phyloP scores from a whole-genome alignment of 495 filamentous ascomycete genomes.

The Oleoguttula mirabilis region DNA sequence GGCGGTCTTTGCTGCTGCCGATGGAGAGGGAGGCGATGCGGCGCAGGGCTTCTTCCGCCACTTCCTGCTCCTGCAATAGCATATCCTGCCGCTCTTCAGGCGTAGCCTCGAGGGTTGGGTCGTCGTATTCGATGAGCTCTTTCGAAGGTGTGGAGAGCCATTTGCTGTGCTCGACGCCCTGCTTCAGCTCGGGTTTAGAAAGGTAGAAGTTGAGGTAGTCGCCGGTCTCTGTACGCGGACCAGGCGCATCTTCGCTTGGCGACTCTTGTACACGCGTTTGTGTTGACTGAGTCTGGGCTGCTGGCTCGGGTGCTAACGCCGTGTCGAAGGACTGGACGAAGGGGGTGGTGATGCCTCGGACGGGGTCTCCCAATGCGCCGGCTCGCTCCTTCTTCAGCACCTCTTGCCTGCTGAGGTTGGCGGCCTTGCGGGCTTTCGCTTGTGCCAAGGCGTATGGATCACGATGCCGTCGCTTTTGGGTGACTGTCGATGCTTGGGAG shows the following conservation, averaged over 20 bases:
- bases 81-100: not conserved
- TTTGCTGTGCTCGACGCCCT: slow-evolving; percentile 51
- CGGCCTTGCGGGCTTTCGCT: slow-evolving; percentile 64
- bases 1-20: slow-evolving; percentile 60
- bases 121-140: slow-evolving; percentile 8
- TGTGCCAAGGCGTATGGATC: slow-evolving; percentile 61
- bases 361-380: slow-evolving; percentile 55
- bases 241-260: slow-evolving; percentile 8
- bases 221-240: slow-evolving; percentile 32
- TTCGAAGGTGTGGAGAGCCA: slow-evolving; percentile 44
- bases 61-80: slow-evolving; percentile 28
- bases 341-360: slow-evolving; percentile 63
- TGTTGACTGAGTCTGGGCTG: slow-evolving; percentile 11
- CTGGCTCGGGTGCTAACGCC: slow-evolving; percentile 25
- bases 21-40: slow-evolving; percentile 66
- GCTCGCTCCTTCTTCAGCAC: slow-evolving; percentile 51
- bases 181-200: slow-evolving; percentile 47
- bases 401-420: slow-evolving; percentile 60
- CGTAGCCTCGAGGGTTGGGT: not conserved
- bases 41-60: slow-evolving; percentile 52
- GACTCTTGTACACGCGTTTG: slow-evolving; percentile 17
- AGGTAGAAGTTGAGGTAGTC: slow-evolving; percentile 62
- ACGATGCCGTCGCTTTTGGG: slow-evolving; percentile 37
- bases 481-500: slow-evolving; percentile 23
- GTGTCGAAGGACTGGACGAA: slow-evolving; percentile 75